Percentiles rank a stretch among this genome's conserved stretches.
These are phyloP conservation scores for Pythium aristosporum DNA, from an alignment of 352 stramenopile species.

Conservation along the genomic window DNA sequence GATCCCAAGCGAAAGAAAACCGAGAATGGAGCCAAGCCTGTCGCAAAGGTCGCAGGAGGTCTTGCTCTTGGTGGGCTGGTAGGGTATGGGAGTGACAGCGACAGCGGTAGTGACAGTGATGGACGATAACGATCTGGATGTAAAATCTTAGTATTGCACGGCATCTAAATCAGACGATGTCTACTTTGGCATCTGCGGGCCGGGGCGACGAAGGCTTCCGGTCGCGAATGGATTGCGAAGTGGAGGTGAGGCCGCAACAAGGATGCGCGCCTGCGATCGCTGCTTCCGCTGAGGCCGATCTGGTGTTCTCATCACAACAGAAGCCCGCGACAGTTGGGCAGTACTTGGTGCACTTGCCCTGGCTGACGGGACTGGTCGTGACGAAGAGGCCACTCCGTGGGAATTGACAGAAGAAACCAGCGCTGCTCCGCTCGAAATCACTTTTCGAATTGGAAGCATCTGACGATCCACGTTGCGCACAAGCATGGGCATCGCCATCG, in stretches of 20 bases:
- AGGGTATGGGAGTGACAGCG: slow-evolving; percentile 70
- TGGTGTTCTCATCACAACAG: slow-evolving; percentile 75
- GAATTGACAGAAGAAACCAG: not conserved
- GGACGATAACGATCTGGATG: slow-evolving; percentile 1
- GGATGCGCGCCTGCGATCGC: slow-evolving; percentile 41
- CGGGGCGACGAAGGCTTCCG: slow-evolving; percentile 22
- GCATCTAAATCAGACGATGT: not conserved
- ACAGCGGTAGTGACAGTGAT: slow-evolving; percentile 23
- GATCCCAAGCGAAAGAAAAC: slow-evolving; percentile 25
- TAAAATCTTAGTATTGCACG: not conserved
- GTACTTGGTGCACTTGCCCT: not conserved
- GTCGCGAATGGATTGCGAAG: slow-evolving; percentile 47
- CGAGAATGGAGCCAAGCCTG: slow-evolving; percentile 1
- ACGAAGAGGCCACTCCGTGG: not conserved
- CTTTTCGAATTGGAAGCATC: slow-evolving; percentile 15
- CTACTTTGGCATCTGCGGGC: slow-evolving; percentile 29
- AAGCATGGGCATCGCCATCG: slow-evolving; percentile 28
- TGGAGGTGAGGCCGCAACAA: slow-evolving; percentile 77
- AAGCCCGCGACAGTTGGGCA: slow-evolving; percentile 17
- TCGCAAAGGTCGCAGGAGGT: slow-evolving; percentile 9
- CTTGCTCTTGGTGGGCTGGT: slow-evolving; percentile 43
- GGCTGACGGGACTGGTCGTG: not conserved
- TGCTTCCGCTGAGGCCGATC: slow-evolving; percentile 66
- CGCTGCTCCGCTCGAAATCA: not conserved
- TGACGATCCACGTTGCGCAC: slow-evolving; percentile 33